Evolutionary conservation across 257 asterid genomes (phyloP), one percentile per base, ranked within the genome.

Genomic region (Anisodus tanguticus): DNA sequence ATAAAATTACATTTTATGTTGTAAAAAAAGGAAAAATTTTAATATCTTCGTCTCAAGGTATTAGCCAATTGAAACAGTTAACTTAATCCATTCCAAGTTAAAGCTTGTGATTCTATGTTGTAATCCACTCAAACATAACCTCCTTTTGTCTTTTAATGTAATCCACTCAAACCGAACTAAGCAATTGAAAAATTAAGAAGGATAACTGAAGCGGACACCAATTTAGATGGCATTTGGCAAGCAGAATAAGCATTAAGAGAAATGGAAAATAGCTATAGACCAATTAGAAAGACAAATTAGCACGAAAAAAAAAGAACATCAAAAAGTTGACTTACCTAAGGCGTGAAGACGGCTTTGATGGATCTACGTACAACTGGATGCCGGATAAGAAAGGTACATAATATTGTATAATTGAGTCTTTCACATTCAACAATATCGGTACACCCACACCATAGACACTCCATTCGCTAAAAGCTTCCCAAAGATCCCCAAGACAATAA

Each of bases 311-410:
- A 83, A 86, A 77, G 41, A 43, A 57, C 74, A 83, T 54, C 64
- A 82, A 67, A 4, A 71, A 51, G 76, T 51, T 41, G 49, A 79
- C 91, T 89, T 83, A 92, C 98, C 90, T 83, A 85, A 68, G 6
- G 47, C 81, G 82, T 64, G 89, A 85, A 86, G 89, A 87, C 49
- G 89, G 87, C 87, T 86, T 87, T n/a, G 86, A 81, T 2, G 92
- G 90, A 88, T 94, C 95, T 4, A 82, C 67, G 55, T 91, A 94
- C 87, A 95, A 74, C 86, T 94, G 97, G 49, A 95, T 92, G 83
- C 98, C 99, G 3, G 99, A 95, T 80, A 94, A 86, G 85, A 62
- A 90, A 0, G 98, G 99, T 70, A 88, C 91, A 87, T 92, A 95
- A 88, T 91, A 95, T 76, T 94, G 98, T 70, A 89, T 87, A 35